phyloP scores from a whole-genome alignment of 495 filamentous ascomycete species.

The Pseudomonodictys pantanalensis region DNA sequence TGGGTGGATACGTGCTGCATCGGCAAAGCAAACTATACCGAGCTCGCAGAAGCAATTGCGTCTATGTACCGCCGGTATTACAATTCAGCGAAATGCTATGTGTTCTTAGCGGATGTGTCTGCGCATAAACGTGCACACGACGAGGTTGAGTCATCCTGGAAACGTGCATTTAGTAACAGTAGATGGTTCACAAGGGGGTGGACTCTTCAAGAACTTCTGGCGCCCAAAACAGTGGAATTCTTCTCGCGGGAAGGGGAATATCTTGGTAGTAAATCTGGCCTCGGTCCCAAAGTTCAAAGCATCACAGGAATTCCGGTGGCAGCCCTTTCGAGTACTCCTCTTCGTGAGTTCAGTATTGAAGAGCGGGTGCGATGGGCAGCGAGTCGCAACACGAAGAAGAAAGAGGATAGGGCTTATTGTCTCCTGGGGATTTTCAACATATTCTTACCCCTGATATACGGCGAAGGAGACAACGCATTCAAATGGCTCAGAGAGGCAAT shows the following conservation, averaged over 20 bases:
- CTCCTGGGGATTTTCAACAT: conserved; percentile 30
- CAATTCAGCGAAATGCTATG: conserved; percentile 15
- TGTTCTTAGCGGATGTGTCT: conserved; percentile 22
- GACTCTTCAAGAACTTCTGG: conserved; percentile 32
- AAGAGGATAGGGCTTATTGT: conserved; percentile 28
- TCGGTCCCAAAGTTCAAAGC: neutral
- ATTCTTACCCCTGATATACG: conserved; percentile 15
- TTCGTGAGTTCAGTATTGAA: conserved; percentile 12
- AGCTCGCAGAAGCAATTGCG: conserved; percentile 11
- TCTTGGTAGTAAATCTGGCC: conserved; percentile 9
- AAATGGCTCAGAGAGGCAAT: neutral
- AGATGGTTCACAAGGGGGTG: conserved; percentile 26
- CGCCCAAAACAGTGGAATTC: conserved; percentile 20
- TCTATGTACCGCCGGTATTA: conserved; percentile 26
- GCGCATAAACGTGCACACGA: neutral
- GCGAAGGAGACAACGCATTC: conserved; percentile 15
- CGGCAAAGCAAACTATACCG: conserved; percentile 12
- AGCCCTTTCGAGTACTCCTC: neutral
- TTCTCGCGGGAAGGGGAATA: conserved; percentile 11
- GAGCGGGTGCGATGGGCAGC: conserved; percentile 22
- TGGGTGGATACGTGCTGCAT: too few relatives aligned
- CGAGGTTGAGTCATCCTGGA: neutral
- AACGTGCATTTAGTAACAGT: neutral
- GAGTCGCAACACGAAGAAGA: conserved; percentile 5
- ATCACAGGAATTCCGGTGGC: conserved; percentile 9